Base-by-base conservation (phyloP, 306 rosid species). In the Leucaena leucocephala region DNA sequence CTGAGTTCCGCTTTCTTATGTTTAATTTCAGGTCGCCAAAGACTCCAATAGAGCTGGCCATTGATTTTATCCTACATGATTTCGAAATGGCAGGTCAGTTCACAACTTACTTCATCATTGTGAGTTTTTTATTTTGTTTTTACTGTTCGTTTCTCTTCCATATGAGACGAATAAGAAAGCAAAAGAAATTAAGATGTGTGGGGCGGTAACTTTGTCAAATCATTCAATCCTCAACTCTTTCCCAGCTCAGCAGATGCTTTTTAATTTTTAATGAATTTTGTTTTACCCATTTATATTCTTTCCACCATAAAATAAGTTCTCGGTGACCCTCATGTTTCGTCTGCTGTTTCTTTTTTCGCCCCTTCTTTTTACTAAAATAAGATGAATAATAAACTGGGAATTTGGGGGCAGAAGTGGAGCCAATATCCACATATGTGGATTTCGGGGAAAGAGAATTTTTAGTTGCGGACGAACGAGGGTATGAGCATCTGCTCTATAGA, bases 81-180 rank as follows among this genome's bases (percentile, higher is more conserved):
- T 94, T 94, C 66, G 98, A 94, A 89, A 94, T 94, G 98, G 93
- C 98, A 81, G 98, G 98, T 92, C 16, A 22, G 69, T 82, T 74
- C 77, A n/a, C 46, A 66, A 10, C 63, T 77, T 62, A 54, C 71
- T 58, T 39, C 6, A 21, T 73, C 57, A 64, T 71, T 48, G 1
- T 27, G 35, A 64, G 6, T 65, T 74, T 58, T 27, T 27, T 27
- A 27, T 27, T 27, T 36, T 50, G 6, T 69, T 71, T 66, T 42
- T 50, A 68, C 61, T 72, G 62, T 84, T 71, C 39, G 75, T 9
- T 10, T 74, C 44, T n/a, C 36, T 57, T 73, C 74, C 68, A 27
- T 46, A 27, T 66, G 59, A 49, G 68, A 22, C 33, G n/a, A 21
- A 19, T 46, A 76, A 50, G 63, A 27, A 2, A 39, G 11, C 10